A percentile compares a stretch with the other conserved stretches of the same genome.
phyloP scores from a whole-genome alignment of 768 basidiomycete species.

The Kwoniella sp. region DNA sequence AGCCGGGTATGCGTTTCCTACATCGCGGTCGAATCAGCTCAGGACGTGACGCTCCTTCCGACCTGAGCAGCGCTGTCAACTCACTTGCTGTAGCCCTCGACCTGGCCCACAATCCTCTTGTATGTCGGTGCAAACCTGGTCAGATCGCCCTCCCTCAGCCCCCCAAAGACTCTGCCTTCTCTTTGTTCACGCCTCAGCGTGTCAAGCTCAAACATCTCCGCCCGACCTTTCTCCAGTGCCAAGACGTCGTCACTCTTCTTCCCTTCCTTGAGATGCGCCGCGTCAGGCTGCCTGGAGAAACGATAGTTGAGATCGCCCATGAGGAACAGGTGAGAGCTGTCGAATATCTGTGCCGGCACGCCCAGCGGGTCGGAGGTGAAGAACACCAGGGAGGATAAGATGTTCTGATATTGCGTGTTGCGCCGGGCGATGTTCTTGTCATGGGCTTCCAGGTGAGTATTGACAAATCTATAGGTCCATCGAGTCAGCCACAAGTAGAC shows the following conservation, averaged over 20 bases:
- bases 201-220: constrained; percentile 39
- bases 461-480: constrained; percentile 86
- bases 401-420: constrained; percentile 72
- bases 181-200: constrained; percentile 55
- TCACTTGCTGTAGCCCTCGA: constrained; percentile 66
- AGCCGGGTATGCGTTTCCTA: constrained; percentile 71
- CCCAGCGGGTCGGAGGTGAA: constrained; percentile 57
- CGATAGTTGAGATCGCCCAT: constrained; percentile 93
- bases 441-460: constrained; percentile 85
- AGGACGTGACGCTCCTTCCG: not conserved
- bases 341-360: constrained; percentile 60
- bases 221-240: constrained; percentile 36
- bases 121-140: constrained; percentile 87
- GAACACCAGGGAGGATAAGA: constrained; percentile 77
- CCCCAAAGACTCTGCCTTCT: constrained; percentile 64
- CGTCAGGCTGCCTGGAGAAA: constrained; percentile 50
- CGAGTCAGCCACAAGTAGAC: too few relatives aligned
- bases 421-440: constrained; percentile 62
- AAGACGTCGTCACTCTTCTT: constrained; percentile 16
- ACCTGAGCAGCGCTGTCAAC: constrained; percentile 52
- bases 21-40: constrained; percentile 35
- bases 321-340: constrained; percentile 85
- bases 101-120: constrained; percentile 75
- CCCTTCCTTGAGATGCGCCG: constrained; percentile 12
- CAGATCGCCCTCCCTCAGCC: constrained; percentile 79